Percentiles rank a stretch among this genome's conserved stretches.
Evolutionary conservation across 2,329 filamentous ascomycete genomes (phyloP).

Genomic region (Ophiocordyceps robertsii): DNA sequence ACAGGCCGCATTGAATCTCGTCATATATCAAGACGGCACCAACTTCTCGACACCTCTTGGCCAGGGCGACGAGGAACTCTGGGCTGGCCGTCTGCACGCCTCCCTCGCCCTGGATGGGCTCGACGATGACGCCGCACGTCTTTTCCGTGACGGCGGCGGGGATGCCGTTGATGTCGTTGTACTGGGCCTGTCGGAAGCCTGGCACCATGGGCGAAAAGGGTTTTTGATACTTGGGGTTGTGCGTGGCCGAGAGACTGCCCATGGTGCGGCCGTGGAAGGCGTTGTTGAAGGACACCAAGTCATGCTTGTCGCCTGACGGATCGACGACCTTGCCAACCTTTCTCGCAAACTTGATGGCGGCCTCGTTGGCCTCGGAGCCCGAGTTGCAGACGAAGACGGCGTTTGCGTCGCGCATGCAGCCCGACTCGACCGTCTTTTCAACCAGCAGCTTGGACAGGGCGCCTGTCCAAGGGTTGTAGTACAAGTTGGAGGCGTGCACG

Average conservation of each 20-base stretch:
- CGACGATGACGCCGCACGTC: slow-evolving; percentile 89
- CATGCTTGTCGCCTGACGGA: slow-evolving; percentile 58
- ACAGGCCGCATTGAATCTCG: slow-evolving; percentile 91
- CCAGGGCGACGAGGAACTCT: slow-evolving; percentile 76
- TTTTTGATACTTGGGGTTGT: slow-evolving; percentile 93
- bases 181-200: slow-evolving; percentile 75
- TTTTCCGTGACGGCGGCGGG: slow-evolving; percentile 63
- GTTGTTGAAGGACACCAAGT: slow-evolving; percentile 80
- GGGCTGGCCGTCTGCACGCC: slow-evolving; percentile 74
- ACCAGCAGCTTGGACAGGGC: slow-evolving; percentile 76
- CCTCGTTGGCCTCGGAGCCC: slow-evolving; percentile 93
- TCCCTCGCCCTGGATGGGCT: slow-evolving; percentile 95
- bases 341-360: slow-evolving; percentile 89
- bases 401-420: slow-evolving; percentile 67
- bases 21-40: slow-evolving; percentile 87
- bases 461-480: slow-evolving; percentile 94
- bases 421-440: slow-evolving; percentile 63
- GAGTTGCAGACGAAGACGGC: slow-evolving; percentile 93
- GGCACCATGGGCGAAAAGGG: slow-evolving; percentile 94
- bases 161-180: slow-evolving; percentile 67
- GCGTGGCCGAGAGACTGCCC: slow-evolving; percentile 88
- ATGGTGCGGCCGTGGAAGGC: slow-evolving; percentile 96
- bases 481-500: slow-evolving; percentile 88
- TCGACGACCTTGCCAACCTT: slow-evolving; percentile 73
- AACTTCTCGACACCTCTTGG: slow-evolving; percentile 70